Evolutionary conservation across 169 alveolate genomes (phyloP).

Genomic region (Plasmodium gaboni): DNA sequence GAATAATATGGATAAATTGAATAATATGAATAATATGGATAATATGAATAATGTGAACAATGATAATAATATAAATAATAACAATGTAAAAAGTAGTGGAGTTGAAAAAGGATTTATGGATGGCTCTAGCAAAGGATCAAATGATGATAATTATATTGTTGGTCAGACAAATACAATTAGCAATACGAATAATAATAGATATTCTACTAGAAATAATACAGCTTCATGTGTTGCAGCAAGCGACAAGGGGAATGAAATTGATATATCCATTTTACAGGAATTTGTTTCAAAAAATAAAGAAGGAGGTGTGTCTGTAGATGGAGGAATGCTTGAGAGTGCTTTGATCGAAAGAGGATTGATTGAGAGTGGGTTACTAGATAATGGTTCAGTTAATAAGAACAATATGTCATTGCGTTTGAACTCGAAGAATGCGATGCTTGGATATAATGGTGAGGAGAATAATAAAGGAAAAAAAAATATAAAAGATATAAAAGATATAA

Average conservation of each 20-base stretch:
- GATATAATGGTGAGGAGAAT: conserved; percentile 2
- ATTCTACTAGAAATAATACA: conserved; percentile 39
- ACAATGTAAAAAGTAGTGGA: too few species aligned
- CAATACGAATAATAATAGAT: not conserved
- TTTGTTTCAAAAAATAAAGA: conserved; percentile 53
- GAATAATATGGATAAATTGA: too few species aligned
- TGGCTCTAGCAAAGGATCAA: conserved; percentile 58
- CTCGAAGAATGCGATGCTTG: conserved; percentile 4
- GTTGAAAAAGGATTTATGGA: conserved; percentile 24
- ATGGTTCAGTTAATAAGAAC: too few species aligned
- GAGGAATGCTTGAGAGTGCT: not conserved
- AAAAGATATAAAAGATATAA: not conserved
- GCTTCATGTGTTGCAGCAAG: conserved; percentile 15
- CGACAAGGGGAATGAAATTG: conserved; percentile 33
- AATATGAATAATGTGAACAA: too few species aligned
- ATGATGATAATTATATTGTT: conserved; percentile 22
- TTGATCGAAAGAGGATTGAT: too few species aligned
- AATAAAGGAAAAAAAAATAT: not conserved
- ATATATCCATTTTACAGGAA: conserved; percentile 56
- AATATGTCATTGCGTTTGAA: not conserved
- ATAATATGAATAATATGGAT: too few species aligned
- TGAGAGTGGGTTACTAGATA: too few species aligned
- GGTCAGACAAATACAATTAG: not conserved
- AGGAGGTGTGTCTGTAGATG: conserved; percentile 4
- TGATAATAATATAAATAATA: not conserved